Base-by-base conservation (phyloP, 768 basidiomycete species). In the Pseudohyphozyma bogoriensis region DNA sequence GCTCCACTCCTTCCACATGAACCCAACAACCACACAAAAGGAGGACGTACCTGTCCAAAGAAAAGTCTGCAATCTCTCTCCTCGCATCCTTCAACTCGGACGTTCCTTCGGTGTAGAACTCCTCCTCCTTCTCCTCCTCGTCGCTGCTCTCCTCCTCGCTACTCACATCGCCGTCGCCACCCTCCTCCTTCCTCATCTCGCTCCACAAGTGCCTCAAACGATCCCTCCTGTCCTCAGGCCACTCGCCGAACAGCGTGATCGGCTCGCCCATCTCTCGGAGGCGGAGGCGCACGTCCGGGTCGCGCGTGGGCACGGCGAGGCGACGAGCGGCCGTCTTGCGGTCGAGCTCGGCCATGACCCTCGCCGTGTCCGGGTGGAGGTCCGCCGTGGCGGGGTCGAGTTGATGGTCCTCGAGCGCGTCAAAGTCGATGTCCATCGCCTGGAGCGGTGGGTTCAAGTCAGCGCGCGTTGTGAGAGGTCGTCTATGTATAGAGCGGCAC, bases 231-330 rank as follows among this genome's bases (percentile, higher is more conserved):
- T 99, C 95, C 70, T 59, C 68, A 9, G 65, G 65, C 1, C 66
- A 59, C 81, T 97, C 95, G 65, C 92, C 95, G 68, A 97, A 99
- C 31, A 97, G 79, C 8, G 92, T 96, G 70, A 97, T 92, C 40
- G 95, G 95, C 73, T 99, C 89, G 40, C 89, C 92, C 68, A 95
- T 84, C 76, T 93, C 89, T 58, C 95, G 79, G 60, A 99, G 78
- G 59, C 88, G 80, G 40, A 85, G 83, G 72, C 86, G 86, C 70
- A 99, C 95, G 66, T 86, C 85, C 70, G 83, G 86, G 74, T 97
- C 95, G 74, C 97, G 93, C 10, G 95, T 99, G 11, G 95, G 95
- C 13, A 97, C 90, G 10, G 92, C 95, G 76, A 96, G 82, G 61
- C 79, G 85, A 65, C 95, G 81, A 16, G 92, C 86, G 70, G 89